These are phyloP conservation scores for Xerocomellus dryophilus DNA, from an alignment of 768 basidiomycete species.

Conservation along the genomic window DNA sequence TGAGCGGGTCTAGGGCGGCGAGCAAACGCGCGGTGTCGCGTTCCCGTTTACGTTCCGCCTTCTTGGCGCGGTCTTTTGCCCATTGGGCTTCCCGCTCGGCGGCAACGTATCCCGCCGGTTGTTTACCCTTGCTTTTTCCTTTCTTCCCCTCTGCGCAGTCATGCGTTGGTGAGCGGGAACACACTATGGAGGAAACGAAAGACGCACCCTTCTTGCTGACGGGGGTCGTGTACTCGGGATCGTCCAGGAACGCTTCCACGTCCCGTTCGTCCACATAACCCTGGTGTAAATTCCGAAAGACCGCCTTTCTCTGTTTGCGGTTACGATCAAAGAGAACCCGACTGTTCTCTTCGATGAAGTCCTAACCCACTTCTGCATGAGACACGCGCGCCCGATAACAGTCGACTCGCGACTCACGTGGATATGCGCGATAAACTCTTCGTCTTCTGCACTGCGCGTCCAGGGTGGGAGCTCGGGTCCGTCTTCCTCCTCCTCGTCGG, in stretches of 20 bases:
- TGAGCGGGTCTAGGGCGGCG: constrained; percentile 60
- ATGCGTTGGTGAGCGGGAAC: not conserved
- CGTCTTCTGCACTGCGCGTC: constrained; percentile 52
- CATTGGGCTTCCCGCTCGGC: constrained; percentile 63
- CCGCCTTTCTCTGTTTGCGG: constrained; percentile 48
- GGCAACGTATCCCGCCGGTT: constrained; percentile 40
- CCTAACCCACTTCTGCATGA: constrained; percentile 43
- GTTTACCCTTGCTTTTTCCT: constrained; percentile 14
- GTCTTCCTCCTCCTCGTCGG: constrained; percentile 32
- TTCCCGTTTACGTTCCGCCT: constrained; percentile 68
- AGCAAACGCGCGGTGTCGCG: constrained; percentile 56
- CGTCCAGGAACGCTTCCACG: constrained; percentile 27
- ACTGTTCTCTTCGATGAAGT: constrained; percentile 57
- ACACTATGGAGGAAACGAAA: not conserved
- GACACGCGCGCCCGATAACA: not conserved
- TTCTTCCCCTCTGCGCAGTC: constrained; percentile 33
- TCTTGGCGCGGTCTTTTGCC: constrained; percentile 79
- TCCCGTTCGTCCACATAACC: constrained; percentile 52
- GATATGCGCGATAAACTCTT: constrained; percentile 53
- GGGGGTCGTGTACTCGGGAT: constrained; percentile 20
- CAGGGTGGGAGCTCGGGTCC: constrained; percentile 16
- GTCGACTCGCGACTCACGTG: constrained; percentile 40
- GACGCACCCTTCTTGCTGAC: constrained; percentile 49
- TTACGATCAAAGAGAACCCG: constrained; percentile 44
- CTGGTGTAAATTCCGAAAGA: constrained; percentile 59